Conservation (phyloP, 352 stramenopile species). For the Globisporangium iwayamae region DNA sequence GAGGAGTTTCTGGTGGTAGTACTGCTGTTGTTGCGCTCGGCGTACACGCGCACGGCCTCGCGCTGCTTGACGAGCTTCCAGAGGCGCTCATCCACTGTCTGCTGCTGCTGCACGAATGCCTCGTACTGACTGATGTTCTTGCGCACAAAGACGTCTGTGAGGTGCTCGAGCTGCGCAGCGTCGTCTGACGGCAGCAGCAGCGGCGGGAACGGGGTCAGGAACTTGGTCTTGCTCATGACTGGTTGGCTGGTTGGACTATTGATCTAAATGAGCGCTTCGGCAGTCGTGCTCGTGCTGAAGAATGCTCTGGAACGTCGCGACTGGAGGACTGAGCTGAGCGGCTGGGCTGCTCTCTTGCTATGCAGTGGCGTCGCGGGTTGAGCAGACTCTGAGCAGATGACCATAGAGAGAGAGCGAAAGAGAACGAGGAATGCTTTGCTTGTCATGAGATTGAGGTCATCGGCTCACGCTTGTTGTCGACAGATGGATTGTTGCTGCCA, state of each 20-base stretch:
- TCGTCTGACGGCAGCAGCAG: constrained; percentile 26
- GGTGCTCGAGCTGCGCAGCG: constrained; percentile 20
- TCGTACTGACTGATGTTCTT: constrained; percentile 31
- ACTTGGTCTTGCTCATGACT: constrained; percentile 9
- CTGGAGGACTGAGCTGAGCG: too few relatives aligned
- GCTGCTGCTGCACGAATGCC: constrained; percentile 15
- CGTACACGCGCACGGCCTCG: constrained; percentile 32
- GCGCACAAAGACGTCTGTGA: constrained; percentile 24
- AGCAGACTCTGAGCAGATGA: too few relatives aligned
- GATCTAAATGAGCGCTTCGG: background rate
- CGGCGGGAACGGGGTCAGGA: constrained; percentile 26
- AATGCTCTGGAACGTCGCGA: too few relatives aligned
- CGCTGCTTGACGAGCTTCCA: constrained; percentile 37
- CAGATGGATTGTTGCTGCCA: too few relatives aligned
- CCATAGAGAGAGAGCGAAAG: too few relatives aligned
- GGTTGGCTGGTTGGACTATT: background rate
- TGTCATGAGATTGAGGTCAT: too few relatives aligned
- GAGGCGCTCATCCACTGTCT: constrained; percentile 22
- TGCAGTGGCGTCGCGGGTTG: too few relatives aligned
- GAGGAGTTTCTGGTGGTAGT: constrained; percentile 31
- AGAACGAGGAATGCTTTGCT: too few relatives aligned
- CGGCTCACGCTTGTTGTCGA: too few relatives aligned
- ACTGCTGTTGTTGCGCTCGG: constrained; percentile 24
- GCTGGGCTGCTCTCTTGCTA: too few relatives aligned
- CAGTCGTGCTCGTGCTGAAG: too few relatives aligned